These are phyloP conservation scores for Nepenthes mirabilis DNA, from an alignment of 148 eudicot genomes.

Conservation along the genomic window DNA sequence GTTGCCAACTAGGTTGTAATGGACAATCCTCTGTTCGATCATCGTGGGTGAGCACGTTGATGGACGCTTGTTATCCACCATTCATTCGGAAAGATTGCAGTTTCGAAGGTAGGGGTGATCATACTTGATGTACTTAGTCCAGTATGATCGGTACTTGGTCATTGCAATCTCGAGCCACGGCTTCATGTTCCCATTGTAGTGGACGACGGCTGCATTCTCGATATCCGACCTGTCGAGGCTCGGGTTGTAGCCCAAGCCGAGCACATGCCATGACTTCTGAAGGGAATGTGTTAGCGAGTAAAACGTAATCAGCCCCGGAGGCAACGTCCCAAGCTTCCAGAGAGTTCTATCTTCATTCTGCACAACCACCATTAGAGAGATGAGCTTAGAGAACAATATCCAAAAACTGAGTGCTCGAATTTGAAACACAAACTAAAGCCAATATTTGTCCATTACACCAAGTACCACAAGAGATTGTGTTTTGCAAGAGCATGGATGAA, in stretches of 20 bases:
- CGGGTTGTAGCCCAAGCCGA: slow-evolving; percentile 86
- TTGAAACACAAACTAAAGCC: too few relatives aligned
- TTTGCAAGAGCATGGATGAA: too few relatives aligned
- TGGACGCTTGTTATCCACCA: background rate
- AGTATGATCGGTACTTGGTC: slow-evolving; percentile 60
- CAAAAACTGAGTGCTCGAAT: background rate
- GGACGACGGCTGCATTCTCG: slow-evolving; percentile 77
- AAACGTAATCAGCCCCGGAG: slow-evolving; percentile 86
- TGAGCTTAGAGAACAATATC: background rate
- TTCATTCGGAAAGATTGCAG: slow-evolving; percentile 58
- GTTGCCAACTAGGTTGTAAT: slow-evolving; percentile 1
- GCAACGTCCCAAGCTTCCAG: slow-evolving; percentile 88
- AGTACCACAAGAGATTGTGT: too few relatives aligned
- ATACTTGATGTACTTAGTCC: slow-evolving; percentile 72
- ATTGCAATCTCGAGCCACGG: slow-evolving; percentile 93
- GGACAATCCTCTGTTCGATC: slow-evolving; percentile 1
- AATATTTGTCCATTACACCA: too few relatives aligned
- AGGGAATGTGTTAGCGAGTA: slow-evolving; percentile 70
- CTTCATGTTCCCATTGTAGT: slow-evolving; percentile 90
- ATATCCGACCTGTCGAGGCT: slow-evolving; percentile 50
- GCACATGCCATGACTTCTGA: slow-evolving; percentile 81
- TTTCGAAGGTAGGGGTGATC: slow-evolving; percentile 63
- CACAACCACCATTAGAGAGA: slow-evolving; percentile 6
- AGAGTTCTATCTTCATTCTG: slow-evolving; percentile 77
- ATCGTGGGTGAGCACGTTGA: slow-evolving; percentile 3